Conservation (phyloP, 2,329 filamentous ascomycete species). For the Phialocephala sp. region DNA sequence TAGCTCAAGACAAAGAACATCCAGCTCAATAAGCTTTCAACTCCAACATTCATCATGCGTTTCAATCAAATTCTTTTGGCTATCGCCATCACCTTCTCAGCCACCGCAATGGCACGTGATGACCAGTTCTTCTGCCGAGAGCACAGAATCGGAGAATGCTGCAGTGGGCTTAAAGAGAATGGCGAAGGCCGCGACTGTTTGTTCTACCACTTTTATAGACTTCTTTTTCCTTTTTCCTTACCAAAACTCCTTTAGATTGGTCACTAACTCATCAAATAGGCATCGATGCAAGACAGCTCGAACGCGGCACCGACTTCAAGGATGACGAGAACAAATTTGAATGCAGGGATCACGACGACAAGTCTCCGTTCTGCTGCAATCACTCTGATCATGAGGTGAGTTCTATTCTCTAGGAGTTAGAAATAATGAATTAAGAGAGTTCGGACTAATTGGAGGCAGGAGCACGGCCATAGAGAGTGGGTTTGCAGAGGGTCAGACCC, state of each 20-base stretch:
- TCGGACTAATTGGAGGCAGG: background rate
- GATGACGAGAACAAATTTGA: conserved; percentile 6
- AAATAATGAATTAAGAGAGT: background rate
- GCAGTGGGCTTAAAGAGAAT: background rate
- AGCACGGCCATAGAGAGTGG: no score
- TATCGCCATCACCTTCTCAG: background rate
- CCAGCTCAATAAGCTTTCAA: background rate
- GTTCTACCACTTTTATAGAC: background rate
- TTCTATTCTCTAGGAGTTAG: background rate
- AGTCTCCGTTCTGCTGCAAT: conserved; percentile 3
- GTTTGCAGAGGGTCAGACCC: no score
- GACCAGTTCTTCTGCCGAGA: conserved; percentile 1
- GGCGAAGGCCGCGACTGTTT: background rate
- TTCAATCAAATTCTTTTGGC: conserved; percentile 7
- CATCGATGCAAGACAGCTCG: background rate
- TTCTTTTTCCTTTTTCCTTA: background rate
- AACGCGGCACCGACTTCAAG: background rate
- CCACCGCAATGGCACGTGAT: background rate
- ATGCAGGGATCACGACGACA: background rate
- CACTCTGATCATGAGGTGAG: background rate
- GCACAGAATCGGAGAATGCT: background rate
- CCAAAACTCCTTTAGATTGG: background rate
- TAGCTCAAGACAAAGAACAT: background rate
- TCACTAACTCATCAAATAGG: background rate
- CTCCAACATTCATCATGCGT: background rate